Conservation (phyloP, 2,329 filamentous ascomycete genomes). For the Epichloe festucae region DNA sequence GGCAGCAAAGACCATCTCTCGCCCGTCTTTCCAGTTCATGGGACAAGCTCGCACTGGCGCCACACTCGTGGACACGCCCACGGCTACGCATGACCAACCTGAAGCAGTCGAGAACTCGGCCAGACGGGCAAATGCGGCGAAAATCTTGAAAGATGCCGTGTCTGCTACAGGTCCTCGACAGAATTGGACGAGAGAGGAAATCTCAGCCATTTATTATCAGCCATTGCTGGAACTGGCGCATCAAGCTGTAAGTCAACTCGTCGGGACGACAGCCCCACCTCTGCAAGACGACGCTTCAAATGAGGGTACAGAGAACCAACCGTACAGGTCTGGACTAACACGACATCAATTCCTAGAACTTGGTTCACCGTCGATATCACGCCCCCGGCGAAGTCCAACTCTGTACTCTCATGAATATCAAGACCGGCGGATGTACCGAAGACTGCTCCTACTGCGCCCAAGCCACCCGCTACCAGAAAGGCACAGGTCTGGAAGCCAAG, state of each 20-base stretch:
- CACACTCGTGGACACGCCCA: constrained; percentile 8
- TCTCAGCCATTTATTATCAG: constrained; percentile 67
- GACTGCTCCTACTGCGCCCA: constrained; percentile 91
- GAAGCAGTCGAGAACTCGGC: constrained; percentile 2
- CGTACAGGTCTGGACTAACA: constrained; percentile 6
- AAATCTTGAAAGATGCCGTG: constrained; percentile 38
- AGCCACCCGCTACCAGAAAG: constrained; percentile 65
- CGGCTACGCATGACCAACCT: constrained; percentile 2
- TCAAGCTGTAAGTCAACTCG: constrained; percentile 45
- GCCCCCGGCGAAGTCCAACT: constrained; percentile 75
- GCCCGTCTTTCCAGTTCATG: not conserved
- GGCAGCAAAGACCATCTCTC: not conserved
- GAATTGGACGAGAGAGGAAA: constrained; percentile 72
- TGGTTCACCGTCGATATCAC: constrained; percentile 75
- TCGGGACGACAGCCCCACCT: not conserved
- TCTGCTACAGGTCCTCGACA: constrained; percentile 49
- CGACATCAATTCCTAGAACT: constrained; percentile 36
- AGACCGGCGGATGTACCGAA: constrained; percentile 82
- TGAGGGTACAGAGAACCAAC: not conserved
- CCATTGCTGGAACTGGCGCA: constrained; percentile 68
- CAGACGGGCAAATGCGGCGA: constrained; percentile 11
- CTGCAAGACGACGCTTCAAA: not conserved
- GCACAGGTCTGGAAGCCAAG: constrained; percentile 66
- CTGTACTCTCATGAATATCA: constrained; percentile 95
- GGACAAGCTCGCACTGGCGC: constrained; percentile 5